phyloP scores from a whole-genome alignment of 2,329 filamentous ascomycete genomes.

The Zasmidium citrigriseum region DNA sequence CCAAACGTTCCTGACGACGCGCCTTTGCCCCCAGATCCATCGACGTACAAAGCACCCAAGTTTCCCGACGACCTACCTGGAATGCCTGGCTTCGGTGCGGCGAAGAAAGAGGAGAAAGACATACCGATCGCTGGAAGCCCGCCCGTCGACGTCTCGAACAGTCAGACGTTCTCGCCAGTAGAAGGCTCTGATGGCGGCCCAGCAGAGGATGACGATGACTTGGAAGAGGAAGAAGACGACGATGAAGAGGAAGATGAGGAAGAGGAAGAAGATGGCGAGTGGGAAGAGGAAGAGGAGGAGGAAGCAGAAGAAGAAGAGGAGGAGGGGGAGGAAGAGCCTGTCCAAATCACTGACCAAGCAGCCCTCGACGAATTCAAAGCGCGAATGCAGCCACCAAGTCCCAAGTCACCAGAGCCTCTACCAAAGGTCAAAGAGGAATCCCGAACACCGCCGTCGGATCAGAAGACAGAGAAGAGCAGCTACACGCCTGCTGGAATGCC shows the following conservation, averaged over 20 bases:
- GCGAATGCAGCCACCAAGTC: conserved; percentile 27
- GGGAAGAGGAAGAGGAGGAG: conserved; percentile 37
- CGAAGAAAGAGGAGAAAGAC: conserved; percentile 36
- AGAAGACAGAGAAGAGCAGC: conserved; percentile 25
- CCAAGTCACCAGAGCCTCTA: conserved; percentile 13
- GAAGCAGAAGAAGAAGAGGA: conserved; percentile 37
- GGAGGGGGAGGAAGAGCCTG: conserved; percentile 44
- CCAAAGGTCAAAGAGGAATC: conserved; percentile 6
- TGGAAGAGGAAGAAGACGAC: conserved; percentile 30
- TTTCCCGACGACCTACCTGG: conserved; percentile 39
- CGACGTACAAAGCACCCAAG: conserved; percentile 15
- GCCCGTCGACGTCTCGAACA: conserved; percentile 41
- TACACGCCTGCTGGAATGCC: conserved; percentile 41
- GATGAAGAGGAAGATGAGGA: conserved; percentile 42
- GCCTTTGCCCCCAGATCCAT: conserved; percentile 47
- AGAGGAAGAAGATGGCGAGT: conserved; percentile 29
- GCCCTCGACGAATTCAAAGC: conserved; percentile 27
- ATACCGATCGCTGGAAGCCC: conserved; percentile 50
- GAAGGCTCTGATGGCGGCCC: conserved; percentile 27
- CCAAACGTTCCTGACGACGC: conserved; percentile 31
- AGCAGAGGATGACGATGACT: conserved; percentile 25
- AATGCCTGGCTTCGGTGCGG: conserved; percentile 23
- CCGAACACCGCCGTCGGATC: conserved; percentile 26
- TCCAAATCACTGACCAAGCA: conserved; percentile 19
- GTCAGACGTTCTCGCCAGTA: conserved; percentile 22